Evolutionary conservation across 2,329 filamentous ascomycete species (phyloP), one percentile per base, ranked within the genome.

Genomic region (Ophidiomyces ophidiicola): DNA sequence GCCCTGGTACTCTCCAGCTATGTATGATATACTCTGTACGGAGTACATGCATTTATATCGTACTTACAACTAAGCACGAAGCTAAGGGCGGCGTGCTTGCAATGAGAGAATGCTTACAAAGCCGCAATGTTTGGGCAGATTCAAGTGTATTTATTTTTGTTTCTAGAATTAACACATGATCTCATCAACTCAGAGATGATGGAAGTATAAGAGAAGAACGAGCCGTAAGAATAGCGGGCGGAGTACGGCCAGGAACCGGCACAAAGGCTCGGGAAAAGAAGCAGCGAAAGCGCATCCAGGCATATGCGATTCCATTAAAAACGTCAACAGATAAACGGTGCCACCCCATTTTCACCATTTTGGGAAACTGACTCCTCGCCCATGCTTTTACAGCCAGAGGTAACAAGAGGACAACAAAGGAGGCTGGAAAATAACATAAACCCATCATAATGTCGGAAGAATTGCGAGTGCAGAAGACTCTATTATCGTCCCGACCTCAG

Each of bases 401-500:
- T 30, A 31, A 2, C 30, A 31, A 39, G 14, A 31, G 19, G 21
- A 21, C 4, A 30, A 31, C 28, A 35, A 38, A 24, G 39, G 31
- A 23, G 36, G 29, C 26, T n/a, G n/a, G 28, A 36, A 36, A 31
- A 10, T 18, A 6, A 32, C 18, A 36, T 18, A 7, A 23, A 34
- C 23, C 41, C 36, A 26, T 32, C 21, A 32, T 39, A 35, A 43
- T 29, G 34, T 28, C 36, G 25, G 32, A 35, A 17, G 36, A 17
- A n/a, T n/a, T 37, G 35, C 35, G 26, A 37, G 26, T 20, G 35
- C 19, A 20, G 18, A 37, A 36, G 14, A 36, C 29, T 19, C 35
- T n/a, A 1, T 15, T 21, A 21, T 26, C 31, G 23, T 39, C 15
- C 26, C 15, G 41, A 5, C 14, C 31, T 38, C 26, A 37, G 23